Evolutionary conservation across 2,329 filamentous ascomycete genomes (phyloP).

Genomic region (Plenodomus biglobosus): DNA sequence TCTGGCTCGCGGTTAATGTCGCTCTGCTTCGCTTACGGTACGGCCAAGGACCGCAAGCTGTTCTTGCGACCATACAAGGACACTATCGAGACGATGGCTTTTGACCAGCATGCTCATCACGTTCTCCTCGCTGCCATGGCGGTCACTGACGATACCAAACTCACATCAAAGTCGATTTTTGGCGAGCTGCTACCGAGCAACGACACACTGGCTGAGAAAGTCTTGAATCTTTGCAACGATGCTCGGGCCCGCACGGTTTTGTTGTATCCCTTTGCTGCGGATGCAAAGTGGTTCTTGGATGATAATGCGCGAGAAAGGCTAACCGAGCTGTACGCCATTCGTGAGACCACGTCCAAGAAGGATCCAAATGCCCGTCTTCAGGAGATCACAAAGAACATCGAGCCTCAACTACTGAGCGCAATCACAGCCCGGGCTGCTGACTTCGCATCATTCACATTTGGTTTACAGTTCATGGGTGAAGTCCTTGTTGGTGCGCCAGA

Average conservation of each 20-base stretch:
- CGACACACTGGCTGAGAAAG: slow-evolving; percentile 60
- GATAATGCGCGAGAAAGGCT: slow-evolving; percentile 69
- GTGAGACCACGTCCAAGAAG: slow-evolving; percentile 88
- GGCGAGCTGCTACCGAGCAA: slow-evolving; percentile 70
- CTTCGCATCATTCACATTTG: slow-evolving; percentile 74
- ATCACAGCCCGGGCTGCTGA: slow-evolving; percentile 68
- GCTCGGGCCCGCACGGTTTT: slow-evolving; percentile 66
- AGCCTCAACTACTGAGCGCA: slow-evolving; percentile 72
- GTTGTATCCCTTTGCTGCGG: slow-evolving; percentile 75
- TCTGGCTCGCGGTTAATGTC: slow-evolving; percentile 82
- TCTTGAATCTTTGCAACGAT: slow-evolving; percentile 66
- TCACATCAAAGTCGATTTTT: slow-evolving; percentile 83
- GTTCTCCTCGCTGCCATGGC: slow-evolving; percentile 86
- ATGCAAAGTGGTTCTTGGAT: slow-evolving; percentile 63
- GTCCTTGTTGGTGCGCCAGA: slow-evolving; percentile 74
- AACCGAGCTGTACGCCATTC: slow-evolving; percentile 74
- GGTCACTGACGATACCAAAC: slow-evolving; percentile 89
- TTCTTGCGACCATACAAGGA: slow-evolving; percentile 90
- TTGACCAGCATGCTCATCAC: slow-evolving; percentile 74
- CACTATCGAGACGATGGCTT: slow-evolving; percentile 80
- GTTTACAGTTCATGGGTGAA: slow-evolving; percentile 83
- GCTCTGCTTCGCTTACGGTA: slow-evolving; percentile 78
- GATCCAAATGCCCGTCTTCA: slow-evolving; percentile 72
- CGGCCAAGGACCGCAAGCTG: slow-evolving; percentile 88
- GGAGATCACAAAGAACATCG: slow-evolving; percentile 74